These are phyloP conservation scores for Melocanna baccifera DNA, from an alignment of 176 grass and related monocot genomes.

Conservation along the genomic window DNA sequence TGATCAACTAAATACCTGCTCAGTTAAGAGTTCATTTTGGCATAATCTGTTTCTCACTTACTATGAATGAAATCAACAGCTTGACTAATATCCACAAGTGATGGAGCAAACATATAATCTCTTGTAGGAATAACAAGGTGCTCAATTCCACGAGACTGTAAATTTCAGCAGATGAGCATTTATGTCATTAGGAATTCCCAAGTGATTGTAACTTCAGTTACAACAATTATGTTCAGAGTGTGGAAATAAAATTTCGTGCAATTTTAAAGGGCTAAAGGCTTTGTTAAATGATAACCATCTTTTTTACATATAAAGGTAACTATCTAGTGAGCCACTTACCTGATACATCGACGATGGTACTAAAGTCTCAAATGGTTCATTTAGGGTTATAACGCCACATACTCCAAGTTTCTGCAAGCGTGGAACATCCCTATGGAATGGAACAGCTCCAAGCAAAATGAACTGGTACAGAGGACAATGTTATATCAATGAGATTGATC, in stretches of 20 bases:
- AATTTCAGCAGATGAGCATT: slow-evolving; percentile 34
- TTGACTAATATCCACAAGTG: slow-evolving; percentile 65
- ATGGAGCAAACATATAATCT: slow-evolving; percentile 96
- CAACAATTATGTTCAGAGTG: slow-evolving; percentile 8
- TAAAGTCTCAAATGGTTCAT: slow-evolving; percentile 90
- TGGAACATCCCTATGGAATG: slow-evolving; percentile 72
- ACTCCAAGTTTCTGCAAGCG: slow-evolving; percentile 71
- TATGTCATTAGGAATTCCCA: slow-evolving; percentile 11
- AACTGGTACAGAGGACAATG: slow-evolving; percentile 43
- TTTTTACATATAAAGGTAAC: background rate
- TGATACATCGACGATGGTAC: slow-evolving; percentile 69
- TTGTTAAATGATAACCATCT: background rate
- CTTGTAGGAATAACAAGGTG: slow-evolving; percentile 93
- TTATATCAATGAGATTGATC: slow-evolving; percentile 16
- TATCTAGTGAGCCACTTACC: slow-evolving; percentile 34
- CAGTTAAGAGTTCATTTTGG: background rate
- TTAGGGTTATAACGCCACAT: slow-evolving; percentile 72
- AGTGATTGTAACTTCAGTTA: background rate
- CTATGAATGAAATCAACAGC: slow-evolving; percentile 92
- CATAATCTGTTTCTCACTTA: slow-evolving; percentile 46
- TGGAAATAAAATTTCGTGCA: background rate
- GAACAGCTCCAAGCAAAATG: slow-evolving; percentile 88
- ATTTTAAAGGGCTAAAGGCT: background rate
- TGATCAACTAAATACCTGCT: background rate
- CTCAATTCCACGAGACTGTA: slow-evolving; percentile 68